These are phyloP conservation scores for Nakazawaea pomicola DNA, from an alignment of 805 yeast genomes.

Conservation along the genomic window DNA sequence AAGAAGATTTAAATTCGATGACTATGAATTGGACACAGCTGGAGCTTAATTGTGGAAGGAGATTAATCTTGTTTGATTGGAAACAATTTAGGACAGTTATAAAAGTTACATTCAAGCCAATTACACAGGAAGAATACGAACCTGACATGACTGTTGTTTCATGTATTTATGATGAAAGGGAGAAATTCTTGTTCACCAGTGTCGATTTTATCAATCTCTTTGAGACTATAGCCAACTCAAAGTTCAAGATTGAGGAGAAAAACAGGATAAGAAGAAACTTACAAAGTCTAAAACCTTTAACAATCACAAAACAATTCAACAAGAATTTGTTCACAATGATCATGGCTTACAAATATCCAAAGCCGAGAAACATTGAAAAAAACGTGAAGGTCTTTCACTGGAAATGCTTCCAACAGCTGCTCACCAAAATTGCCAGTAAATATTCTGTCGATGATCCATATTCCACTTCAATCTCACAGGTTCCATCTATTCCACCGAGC, in stretches of 20 bases:
- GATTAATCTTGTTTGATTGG: constrained; percentile 44
- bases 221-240: constrained; percentile 49
- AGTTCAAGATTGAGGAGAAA: constrained; percentile 63
- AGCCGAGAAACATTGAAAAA: constrained; percentile 67
- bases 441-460: constrained; percentile 29
- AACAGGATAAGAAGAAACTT: constrained; percentile 64
- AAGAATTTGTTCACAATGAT: constrained; percentile 39
- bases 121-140: constrained; percentile 29
- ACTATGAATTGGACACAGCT: constrained; percentile 40
- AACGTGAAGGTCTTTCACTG: constrained; percentile 65
- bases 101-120: constrained; percentile 33
- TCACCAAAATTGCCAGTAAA: constrained; percentile 53
- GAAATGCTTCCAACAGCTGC: constrained; percentile 47
- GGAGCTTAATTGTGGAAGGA: constrained; percentile 36
- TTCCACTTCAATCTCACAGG: not conserved
- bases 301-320: constrained; percentile 44
- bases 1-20: constrained; percentile 20
- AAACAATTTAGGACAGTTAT: constrained; percentile 28
- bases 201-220: constrained; percentile 57
- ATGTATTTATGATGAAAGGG: constrained; percentile 55
- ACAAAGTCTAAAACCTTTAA: constrained; percentile 57
- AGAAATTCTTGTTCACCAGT: constrained; percentile 50
- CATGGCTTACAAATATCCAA: constrained; percentile 58
- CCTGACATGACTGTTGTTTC: constrained; percentile 43
- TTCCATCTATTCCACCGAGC: not conserved